These are phyloP conservation scores for Tilletia indica DNA, from an alignment of 1,284 basidiomycete species.

Conservation along the genomic window DNA sequence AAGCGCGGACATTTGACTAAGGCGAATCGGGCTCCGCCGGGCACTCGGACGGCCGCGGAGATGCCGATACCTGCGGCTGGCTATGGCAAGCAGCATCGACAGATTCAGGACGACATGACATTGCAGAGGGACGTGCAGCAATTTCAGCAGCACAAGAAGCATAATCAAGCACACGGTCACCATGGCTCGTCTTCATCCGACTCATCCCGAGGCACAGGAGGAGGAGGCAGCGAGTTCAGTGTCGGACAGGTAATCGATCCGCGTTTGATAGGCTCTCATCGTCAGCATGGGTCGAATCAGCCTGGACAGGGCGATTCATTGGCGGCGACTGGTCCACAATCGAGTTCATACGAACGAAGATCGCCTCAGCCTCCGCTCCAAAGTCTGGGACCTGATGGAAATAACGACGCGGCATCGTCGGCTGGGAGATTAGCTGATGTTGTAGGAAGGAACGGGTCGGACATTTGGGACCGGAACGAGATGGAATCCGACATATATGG, in stretches of 20 bases:
- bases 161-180: not conserved
- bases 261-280: slow-evolving; percentile 26
- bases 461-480: not conserved
- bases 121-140: slow-evolving; percentile 15
- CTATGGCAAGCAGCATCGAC: slow-evolving; percentile 87
- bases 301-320: too few relatives aligned
- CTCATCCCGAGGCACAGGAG: too few relatives aligned
- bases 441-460: slow-evolving; percentile 7
- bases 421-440: not conserved
- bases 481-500: not conserved
- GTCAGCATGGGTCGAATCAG: not conserved
- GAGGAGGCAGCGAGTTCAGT: too few relatives aligned
- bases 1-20: slow-evolving; percentile 32
- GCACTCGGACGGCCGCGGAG: slow-evolving; percentile 68
- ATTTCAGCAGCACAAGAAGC: slow-evolving; percentile 14
- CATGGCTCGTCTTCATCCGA: too few relatives aligned
- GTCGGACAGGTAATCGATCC: slow-evolving; percentile 47
- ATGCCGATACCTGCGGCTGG: slow-evolving; percentile 81
- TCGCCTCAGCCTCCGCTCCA: too few relatives aligned
- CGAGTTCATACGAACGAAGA: too few relatives aligned
- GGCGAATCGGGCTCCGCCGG: slow-evolving; percentile 46
- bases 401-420: not conserved
- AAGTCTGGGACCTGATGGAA: too few relatives aligned
- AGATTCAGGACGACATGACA: slow-evolving; percentile 75
- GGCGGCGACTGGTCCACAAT: too few relatives aligned